Conservation (phyloP, 1,139 yeast genomes). For the Diutina mesorugosa region DNA sequence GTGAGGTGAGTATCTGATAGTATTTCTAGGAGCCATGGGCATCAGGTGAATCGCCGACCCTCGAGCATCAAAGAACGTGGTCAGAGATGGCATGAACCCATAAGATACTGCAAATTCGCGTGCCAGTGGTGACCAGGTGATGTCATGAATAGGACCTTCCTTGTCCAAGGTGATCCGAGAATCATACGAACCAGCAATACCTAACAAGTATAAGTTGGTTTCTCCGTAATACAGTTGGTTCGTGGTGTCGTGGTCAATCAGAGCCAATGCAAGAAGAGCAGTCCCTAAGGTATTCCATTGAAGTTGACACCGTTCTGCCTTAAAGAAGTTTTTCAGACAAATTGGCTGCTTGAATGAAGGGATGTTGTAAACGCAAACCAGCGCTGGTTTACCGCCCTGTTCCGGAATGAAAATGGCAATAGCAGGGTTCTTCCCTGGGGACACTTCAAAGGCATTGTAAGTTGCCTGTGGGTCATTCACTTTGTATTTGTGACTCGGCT, state of each 20-base stretch:
- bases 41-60: conserved; percentile 79
- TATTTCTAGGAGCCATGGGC: conserved; percentile 83
- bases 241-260: conserved; percentile 90
- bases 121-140: conserved; percentile 94
- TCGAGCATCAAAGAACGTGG: conserved; percentile 88
- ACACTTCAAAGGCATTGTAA: conserved; percentile 44
- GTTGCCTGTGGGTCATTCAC: conserved; percentile 44
- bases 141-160: conserved; percentile 96
- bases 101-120: conserved; percentile 95
- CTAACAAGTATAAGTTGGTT: conserved; percentile 79
- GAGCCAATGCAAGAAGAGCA: conserved; percentile 83
- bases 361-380: conserved; percentile 69
- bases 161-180: conserved; percentile 66
- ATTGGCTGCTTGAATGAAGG: conserved; percentile 70
- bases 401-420: conserved; percentile 88
- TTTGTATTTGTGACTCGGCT: conserved; percentile 50
- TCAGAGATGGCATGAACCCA: conserved; percentile 96
- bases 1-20: conserved; percentile 86
- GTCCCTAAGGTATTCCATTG: conserved; percentile 89
- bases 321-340: conserved; percentile 80
- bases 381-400: conserved; percentile 74
- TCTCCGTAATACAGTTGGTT: conserved; percentile 96
- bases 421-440: conserved; percentile 89
- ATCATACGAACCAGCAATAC: conserved; percentile 87
- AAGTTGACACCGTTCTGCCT: conserved; percentile 87